Conservation (phyloP, 495 filamentous ascomycete species). For the Echria macrotheca region DNA sequence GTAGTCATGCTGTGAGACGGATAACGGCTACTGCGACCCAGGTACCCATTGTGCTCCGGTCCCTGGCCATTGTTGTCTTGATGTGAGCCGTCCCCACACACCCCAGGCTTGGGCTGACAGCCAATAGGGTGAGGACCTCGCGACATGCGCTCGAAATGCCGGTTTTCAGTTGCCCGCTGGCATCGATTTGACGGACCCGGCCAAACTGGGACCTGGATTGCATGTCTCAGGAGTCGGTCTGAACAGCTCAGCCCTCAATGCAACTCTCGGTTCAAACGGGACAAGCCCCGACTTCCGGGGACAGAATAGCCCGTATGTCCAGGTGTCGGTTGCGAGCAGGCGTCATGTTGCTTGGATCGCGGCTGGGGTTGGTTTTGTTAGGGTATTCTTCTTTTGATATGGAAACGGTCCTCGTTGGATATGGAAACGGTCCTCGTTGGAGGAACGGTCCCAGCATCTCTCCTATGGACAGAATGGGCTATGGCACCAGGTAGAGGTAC, state of each 20-base stretch:
- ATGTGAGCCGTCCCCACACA: constrained; percentile 20
- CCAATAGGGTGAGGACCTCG: constrained; percentile 33
- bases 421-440: constrained; percentile 14
- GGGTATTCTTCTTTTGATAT: constrained; percentile 19
- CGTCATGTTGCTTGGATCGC: constrained; percentile 14
- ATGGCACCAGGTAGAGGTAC: no score
- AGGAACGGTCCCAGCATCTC: no score
- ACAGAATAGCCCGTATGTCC: constrained; percentile 5
- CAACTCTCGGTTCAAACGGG: no score
- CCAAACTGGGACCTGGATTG: no score
- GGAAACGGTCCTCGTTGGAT: constrained; percentile 14
- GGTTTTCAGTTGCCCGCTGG: constrained; percentile 27
- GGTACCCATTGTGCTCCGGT: constrained; percentile 38
- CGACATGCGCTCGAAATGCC: constrained; percentile 30
- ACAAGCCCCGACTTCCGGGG: no score
- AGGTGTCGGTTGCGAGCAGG: constrained; percentile 13
- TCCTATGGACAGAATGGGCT: no score
- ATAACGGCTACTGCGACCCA: constrained; percentile 32
- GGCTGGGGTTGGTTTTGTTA: constrained; percentile 16
- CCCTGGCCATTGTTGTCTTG: constrained; percentile 37
- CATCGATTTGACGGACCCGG: no score
- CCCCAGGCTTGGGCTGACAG: neutral
- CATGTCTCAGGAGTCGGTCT: no score
- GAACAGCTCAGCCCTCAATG: no score
- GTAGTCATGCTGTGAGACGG: constrained; percentile 35